Evolutionary conservation across 75 land plant genomes (phyloP).

Genomic region (Gnetum montanum): DNA sequence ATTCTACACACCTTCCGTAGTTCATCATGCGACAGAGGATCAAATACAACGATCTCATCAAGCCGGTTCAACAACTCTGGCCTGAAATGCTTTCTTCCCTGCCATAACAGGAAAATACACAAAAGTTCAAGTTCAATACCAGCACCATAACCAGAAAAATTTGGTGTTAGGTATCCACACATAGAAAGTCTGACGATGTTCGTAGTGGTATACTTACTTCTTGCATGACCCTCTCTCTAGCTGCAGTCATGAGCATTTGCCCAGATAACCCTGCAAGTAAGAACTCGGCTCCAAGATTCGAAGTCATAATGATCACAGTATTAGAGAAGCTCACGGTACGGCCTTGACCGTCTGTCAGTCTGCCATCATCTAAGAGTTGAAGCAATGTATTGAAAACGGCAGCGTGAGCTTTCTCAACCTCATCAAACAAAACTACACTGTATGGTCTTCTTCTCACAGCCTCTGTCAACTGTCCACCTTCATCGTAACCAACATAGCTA

Average conservation of each 20-base stretch:
- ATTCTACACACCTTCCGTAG: conserved; percentile 78
- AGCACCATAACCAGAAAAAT: too few species aligned
- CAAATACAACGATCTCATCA: conserved; percentile 90
- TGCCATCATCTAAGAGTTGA: conserved; percentile 90
- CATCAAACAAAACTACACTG: conserved; percentile 90
- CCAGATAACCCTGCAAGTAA: conserved; percentile 69
- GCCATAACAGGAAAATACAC: neutral
- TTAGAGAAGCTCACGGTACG: conserved; percentile 86
- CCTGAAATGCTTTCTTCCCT: conserved; percentile 85
- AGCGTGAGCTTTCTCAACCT: conserved; percentile 89
- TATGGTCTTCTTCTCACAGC: conserved; percentile 91
- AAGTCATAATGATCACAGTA: conserved; percentile 87
- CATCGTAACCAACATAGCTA: conserved; percentile 93
- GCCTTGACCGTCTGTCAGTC: conserved; percentile 97
- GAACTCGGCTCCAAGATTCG: conserved; percentile 89
- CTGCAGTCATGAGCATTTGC: conserved; percentile 40
- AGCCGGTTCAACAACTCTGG: conserved; percentile 91
- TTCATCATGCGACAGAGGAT: conserved; percentile 84
- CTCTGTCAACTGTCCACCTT: conserved; percentile 91
- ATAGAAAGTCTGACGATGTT: too few species aligned
- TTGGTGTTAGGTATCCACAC: too few species aligned
- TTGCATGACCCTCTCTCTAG: conserved; percentile 65
- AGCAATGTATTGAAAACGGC: conserved; percentile 82
- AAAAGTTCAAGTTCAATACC: neutral
- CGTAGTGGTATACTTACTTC: conserved; percentile 53